Conservation (phyloP, 2,329 filamentous ascomycete genomes). For the Alternaria solani region DNA sequence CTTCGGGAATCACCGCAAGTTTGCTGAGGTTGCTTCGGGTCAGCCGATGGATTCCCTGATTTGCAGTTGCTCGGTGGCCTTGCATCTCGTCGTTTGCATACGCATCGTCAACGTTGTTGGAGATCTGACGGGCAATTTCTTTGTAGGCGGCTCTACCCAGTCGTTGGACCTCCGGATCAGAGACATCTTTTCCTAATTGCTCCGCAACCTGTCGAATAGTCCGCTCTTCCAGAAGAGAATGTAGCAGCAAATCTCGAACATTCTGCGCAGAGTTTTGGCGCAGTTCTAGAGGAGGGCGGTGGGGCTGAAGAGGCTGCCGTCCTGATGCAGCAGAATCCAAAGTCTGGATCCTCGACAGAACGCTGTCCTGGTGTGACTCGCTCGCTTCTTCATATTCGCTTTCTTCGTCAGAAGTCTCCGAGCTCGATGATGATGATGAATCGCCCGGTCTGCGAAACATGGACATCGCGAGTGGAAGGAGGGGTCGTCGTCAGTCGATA, state of each 20-base stretch:
- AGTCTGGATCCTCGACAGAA: slow-evolving; percentile 42
- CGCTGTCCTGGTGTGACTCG: slow-evolving; percentile 23
- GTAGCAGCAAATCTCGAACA: slow-evolving; percentile 52
- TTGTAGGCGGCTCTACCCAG: slow-evolving; percentile 52
- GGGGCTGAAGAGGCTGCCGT: slow-evolving; percentile 14
- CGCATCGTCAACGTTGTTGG: slow-evolving; percentile 48
- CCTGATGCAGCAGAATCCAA: slow-evolving; percentile 35
- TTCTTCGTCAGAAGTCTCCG: slow-evolving; percentile 32
- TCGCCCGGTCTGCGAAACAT: slow-evolving; percentile 48
- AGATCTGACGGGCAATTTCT: slow-evolving; percentile 48
- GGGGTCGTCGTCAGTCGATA: slow-evolving; percentile 1
- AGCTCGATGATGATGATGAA: slow-evolving; percentile 40
- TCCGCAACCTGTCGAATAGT: slow-evolving; percentile 51
- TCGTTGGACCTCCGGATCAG: slow-evolving; percentile 49
- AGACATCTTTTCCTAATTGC: slow-evolving; percentile 41
- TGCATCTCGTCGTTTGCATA: slow-evolving; percentile 52
- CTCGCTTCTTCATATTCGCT: slow-evolving; percentile 31
- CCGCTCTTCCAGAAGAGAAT: slow-evolving; percentile 57
- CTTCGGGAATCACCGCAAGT: slow-evolving; percentile 29
- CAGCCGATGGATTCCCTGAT: slow-evolving; percentile 50
- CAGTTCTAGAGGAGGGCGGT: slow-evolving; percentile 22
- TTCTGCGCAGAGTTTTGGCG: slow-evolving; percentile 36
- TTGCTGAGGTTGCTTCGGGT: slow-evolving; percentile 37
- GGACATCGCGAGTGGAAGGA: slow-evolving; percentile 30
- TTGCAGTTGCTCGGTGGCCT: slow-evolving; percentile 41